Evolutionary conservation across 257 asterid species (phyloP).

Genomic region (Solanum dulcamara): DNA sequence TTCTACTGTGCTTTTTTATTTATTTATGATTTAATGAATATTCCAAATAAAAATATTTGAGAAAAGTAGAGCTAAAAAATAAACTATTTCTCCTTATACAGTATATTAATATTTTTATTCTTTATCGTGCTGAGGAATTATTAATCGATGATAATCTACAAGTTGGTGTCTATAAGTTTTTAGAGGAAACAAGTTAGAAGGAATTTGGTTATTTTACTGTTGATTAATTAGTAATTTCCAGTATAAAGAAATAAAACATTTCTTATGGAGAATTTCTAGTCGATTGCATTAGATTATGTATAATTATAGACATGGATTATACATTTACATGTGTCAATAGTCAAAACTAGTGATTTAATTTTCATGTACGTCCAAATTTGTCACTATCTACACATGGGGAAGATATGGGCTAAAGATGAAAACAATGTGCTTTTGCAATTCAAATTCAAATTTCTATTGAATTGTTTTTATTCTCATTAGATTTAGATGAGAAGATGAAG

Average conservation of each 20-base stretch:
- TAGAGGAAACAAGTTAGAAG: neutral
- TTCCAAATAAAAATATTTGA: neutral
- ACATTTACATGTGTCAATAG: neutral
- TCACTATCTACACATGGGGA: neutral
- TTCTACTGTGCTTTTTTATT: neutral
- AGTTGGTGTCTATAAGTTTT: neutral
- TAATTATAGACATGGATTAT: neutral
- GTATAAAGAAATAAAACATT: neutral
- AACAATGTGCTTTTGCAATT: neutral
- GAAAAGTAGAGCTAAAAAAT: neutral
- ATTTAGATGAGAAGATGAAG: conserved; percentile 83
- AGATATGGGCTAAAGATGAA: neutral
- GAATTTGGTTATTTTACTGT: neutral
- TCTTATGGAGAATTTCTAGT: neutral
- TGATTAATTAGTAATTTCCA: neutral
- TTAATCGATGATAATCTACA: neutral
- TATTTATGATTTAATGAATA: neutral
- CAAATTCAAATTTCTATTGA: neutral
- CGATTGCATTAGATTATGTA: neutral
- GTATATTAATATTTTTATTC: neutral
- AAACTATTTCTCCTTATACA: neutral
- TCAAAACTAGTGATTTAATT: neutral
- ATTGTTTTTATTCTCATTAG: conserved; percentile 19
- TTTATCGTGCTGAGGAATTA: neutral
- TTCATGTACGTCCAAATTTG: neutral